Evolutionary conservation across 441 rosid genomes (phyloP), one percentile per base, ranked within the genome.

Genomic region (Erodium texanum): DNA sequence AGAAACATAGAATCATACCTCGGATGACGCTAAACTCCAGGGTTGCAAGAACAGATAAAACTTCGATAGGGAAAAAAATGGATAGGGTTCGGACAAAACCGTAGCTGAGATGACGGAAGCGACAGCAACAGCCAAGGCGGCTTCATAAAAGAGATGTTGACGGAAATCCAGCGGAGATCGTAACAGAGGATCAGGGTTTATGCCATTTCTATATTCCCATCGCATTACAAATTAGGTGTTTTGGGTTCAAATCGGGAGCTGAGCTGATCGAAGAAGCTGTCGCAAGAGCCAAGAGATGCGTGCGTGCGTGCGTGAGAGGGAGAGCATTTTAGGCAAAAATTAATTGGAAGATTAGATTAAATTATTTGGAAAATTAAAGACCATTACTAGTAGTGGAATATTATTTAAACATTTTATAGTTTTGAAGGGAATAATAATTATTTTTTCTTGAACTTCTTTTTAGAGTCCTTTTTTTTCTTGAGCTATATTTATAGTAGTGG

Each of bases 61-160:
- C n/a, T n/a, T n/a, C n/a, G n/a, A n/a, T n/a, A n/a, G n/a, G n/a
- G n/a, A 38, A 38, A 10, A 38, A 38, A 38, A 38, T 10, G 45
- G 45, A 38, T 38, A 38, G 45, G 45, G 45, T 38, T 38, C 11
- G 45, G 45, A 38, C 1, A 18, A 23, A 19, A 27, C 18, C 77
- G 32, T 69, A 85, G 89, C 85, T 66, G 70, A 22, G 45, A 67
- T 29, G 75, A 58, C 1, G 45, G 45, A 38, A 38, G 9, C 45
- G 45, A 38, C 45, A 38, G 45, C 45, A 38, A 5, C 45, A 66
- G 76, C 83, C 88, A 80, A 43, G 85, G 88, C 58, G 88, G 81
- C 83, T 80, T 72, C 86, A 77, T 77, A 75, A 69, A 79, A 75
- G 70, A 75, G 72, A 8, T 73, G 70, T 78, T 77, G n/a, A 76